These are phyloP conservation scores for Neoascochyta sp. DNA, from an alignment of 2,329 filamentous ascomycete genomes.

Conservation along the genomic window DNA sequence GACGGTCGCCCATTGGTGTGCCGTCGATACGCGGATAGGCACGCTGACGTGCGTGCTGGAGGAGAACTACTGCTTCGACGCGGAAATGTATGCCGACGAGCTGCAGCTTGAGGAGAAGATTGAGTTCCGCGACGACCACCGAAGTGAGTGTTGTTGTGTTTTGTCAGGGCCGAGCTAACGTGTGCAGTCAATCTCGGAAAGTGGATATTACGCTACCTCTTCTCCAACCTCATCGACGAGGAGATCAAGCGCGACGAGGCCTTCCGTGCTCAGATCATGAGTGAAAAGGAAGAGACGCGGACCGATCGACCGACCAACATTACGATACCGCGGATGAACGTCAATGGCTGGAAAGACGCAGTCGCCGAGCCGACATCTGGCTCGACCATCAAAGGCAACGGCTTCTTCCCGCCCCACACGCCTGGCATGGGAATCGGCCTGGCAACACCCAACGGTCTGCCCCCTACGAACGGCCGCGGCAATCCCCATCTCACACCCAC, in stretches of 20 bases:
- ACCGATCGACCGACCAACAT: conserved; percentile 60
- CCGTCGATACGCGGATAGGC: conserved; percentile 88
- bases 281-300: conserved; percentile 58
- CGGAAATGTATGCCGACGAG: conserved; percentile 95
- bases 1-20: conserved; percentile 93
- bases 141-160: conserved; percentile 58
- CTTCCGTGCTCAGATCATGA: conserved; percentile 66
- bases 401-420: conserved; percentile 58
- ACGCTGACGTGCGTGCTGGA: conserved; percentile 87
- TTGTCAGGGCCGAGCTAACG: conserved; percentile 1
- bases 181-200: conserved; percentile 83
- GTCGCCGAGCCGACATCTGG: conserved; percentile 44
- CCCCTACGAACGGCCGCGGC: conserved; percentile 37
- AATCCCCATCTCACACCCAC: conserved; percentile 39
- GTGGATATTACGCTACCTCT: conserved; percentile 92
- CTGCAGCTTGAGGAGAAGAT: conserved; percentile 67
- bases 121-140: conserved; percentile 86
- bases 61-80: conserved; percentile 94
- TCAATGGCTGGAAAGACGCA: conserved; percentile 47
- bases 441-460: conserved; percentile 58
- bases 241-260: conserved; percentile 78
- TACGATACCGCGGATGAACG: conserved; percentile 47
- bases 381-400: conserved; percentile 58
- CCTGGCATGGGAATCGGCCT: conserved; percentile 75
- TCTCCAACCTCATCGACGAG: conserved; percentile 83